Conservation (phyloP, 2,329 filamentous ascomycete species). For the Trichoderma hamatum region DNA sequence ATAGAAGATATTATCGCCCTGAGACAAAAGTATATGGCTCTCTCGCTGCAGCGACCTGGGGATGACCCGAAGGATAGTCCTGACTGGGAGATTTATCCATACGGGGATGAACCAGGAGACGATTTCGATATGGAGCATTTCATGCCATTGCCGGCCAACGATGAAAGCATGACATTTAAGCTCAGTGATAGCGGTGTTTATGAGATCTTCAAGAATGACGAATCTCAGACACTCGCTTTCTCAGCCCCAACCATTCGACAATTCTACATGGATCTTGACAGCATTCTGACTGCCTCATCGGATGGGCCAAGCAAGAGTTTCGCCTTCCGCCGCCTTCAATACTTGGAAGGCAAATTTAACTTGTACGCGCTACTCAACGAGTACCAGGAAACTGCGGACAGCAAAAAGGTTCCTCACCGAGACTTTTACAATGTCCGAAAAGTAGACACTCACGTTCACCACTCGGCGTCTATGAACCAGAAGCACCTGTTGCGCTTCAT, state of each 20-base stretch:
- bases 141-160: constrained; percentile 70
- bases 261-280: constrained; percentile 93
- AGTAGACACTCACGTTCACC: constrained; percentile 98
- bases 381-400: constrained; percentile 97
- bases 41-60: constrained; percentile 4
- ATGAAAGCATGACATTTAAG: constrained; percentile 69
- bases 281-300: constrained; percentile 83
- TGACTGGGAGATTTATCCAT: constrained; percentile 18
- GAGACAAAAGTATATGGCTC: background rate
- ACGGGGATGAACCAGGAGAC: constrained; percentile 46
- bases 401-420: constrained; percentile 94
- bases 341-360: constrained; percentile 96
- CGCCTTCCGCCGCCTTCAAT: constrained; percentile 90
- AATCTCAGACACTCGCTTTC: constrained; percentile 69
- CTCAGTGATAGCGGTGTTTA: constrained; percentile 86
- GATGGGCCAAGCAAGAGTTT: constrained; percentile 97
- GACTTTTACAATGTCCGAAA: constrained; percentile 99
- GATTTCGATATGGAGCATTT: constrained; percentile 85
- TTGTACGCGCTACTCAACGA: constrained; percentile 92
- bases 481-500: constrained; percentile 98
- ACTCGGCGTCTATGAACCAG: constrained; percentile 99
- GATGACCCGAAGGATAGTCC: constrained; percentile 8
- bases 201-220: constrained; percentile 79
- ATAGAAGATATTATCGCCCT: constrained; percentile 13
- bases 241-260: constrained; percentile 90